Percentiles rank a stretch among this genome's conserved stretches.
Evolutionary conservation across 352 stramenopile species (phyloP).

Genomic region (Phytopythium montanum): DNA sequence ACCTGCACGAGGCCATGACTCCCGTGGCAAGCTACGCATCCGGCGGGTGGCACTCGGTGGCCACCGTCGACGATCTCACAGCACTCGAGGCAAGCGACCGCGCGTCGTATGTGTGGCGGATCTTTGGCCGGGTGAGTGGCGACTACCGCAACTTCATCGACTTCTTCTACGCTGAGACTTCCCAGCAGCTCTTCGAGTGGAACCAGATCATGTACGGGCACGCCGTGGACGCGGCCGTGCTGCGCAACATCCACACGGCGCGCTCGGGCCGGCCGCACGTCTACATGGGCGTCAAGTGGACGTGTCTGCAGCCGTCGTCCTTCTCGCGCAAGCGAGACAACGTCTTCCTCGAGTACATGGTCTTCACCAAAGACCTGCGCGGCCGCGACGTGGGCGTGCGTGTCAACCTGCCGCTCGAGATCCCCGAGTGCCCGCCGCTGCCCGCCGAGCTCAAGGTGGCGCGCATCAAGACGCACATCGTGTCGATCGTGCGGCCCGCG

Average conservation of each 20-base stretch:
- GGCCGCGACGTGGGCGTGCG: conserved; percentile 58
- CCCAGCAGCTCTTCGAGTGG: conserved; percentile 54
- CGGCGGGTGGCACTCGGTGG: conserved; percentile 22
- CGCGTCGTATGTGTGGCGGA: conserved; percentile 28
- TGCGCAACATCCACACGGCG: conserved; percentile 66
- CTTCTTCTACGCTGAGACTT: conserved; percentile 59
- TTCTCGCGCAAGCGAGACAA: conserved; percentile 62
- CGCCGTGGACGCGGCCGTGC: conserved; percentile 51
- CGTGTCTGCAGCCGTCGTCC: conserved; percentile 49
- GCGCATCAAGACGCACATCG: conserved; percentile 43
- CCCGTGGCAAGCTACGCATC: conserved; percentile 17
- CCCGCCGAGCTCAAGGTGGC: conserved; percentile 42
- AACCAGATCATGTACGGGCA: conserved; percentile 61
- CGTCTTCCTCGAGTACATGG: conserved; percentile 73
- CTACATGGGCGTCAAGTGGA: conserved; percentile 82
- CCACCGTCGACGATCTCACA: conserved; percentile 22
- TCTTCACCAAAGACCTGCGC: conserved; percentile 46
- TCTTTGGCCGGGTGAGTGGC: conserved; percentile 47
- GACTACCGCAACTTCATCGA: conserved; percentile 65
- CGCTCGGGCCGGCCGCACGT: conserved; percentile 26
- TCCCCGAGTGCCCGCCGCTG: conserved; percentile 52
- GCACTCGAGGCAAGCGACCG: conserved; percentile 17
- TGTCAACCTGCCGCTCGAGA: conserved; percentile 47
- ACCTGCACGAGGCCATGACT: conserved; percentile 39
- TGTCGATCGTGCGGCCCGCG: conserved; percentile 35